A percentile compares a stretch with the other conserved stretches of the same genome.
phyloP scores from a whole-genome alignment of 257 asterid genomes.

The Handroanthus guayacan region DNA sequence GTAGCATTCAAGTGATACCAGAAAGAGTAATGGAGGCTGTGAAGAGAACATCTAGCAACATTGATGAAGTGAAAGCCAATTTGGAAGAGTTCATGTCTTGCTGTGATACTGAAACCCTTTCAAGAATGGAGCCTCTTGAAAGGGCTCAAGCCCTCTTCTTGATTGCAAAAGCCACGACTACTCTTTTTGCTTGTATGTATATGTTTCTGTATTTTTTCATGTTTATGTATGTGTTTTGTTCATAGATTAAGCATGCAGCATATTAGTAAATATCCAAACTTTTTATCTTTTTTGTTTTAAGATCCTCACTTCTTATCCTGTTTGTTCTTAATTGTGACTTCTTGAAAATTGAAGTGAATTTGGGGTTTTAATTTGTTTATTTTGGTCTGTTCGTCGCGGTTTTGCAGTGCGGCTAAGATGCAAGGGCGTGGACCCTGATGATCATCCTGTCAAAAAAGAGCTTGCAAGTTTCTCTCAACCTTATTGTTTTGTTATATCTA shows the following conservation, averaged over 20 bases:
- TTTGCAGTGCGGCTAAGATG: constrained; percentile 93
- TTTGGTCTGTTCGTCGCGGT: constrained; percentile 16
- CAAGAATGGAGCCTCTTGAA: constrained; percentile 75
- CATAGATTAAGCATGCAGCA: neutral
- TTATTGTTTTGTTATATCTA: neutral
- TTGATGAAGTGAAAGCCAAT: constrained; percentile 70
- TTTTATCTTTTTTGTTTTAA: neutral
- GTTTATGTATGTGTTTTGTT: constrained; percentile 31
- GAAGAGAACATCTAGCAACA: constrained; percentile 67
- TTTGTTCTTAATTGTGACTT: constrained; percentile 21
- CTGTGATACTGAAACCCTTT: constrained; percentile 69
- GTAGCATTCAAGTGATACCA: constrained; percentile 57
- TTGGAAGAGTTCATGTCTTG: constrained; percentile 66
- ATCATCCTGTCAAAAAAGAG: constrained; percentile 83
- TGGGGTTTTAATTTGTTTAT: constrained; percentile 7
- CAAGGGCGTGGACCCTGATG: constrained; percentile 85
- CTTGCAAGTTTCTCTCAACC: constrained; percentile 52
- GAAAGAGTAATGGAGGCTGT: constrained; percentile 78
- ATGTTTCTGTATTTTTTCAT: constrained; percentile 8
- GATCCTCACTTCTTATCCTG: neutral
- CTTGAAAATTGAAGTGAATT: neutral
- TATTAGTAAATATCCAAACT: neutral
- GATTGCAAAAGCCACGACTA: constrained; percentile 77
- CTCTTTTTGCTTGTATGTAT: constrained; percentile 72
- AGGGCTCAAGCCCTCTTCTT: constrained; percentile 78